phyloP scores from a whole-genome alignment of 805 yeast species.

The Starmerella vitae region DNA sequence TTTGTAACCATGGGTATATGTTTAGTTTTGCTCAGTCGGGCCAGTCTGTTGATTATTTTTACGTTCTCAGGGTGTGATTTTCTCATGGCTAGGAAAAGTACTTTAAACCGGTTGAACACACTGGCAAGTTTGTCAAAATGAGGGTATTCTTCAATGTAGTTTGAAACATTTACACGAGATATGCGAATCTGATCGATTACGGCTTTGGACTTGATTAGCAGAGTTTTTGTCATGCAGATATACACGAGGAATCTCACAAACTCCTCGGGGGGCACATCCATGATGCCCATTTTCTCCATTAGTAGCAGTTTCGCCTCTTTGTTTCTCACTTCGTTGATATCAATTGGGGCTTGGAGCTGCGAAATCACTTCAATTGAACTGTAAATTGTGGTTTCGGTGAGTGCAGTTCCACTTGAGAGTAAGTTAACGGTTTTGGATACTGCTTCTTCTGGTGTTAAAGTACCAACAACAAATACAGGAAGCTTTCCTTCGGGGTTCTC shows the following conservation, averaged over 20 bases:
- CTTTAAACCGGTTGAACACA: slow-evolving; percentile 4
- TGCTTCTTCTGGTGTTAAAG: neutral
- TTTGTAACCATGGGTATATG: slow-evolving; percentile 1
- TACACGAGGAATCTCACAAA: neutral
- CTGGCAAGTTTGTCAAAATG: neutral
- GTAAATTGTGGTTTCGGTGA: neutral
- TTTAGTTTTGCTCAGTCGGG: slow-evolving; percentile 1
- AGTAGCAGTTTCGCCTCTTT: neutral
- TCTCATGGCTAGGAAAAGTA: slow-evolving; percentile 1
- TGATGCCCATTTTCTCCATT: neutral
- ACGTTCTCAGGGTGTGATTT: neutral
- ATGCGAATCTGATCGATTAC: neutral
- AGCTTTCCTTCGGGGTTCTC: neutral
- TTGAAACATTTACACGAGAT: neutral
- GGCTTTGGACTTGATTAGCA: neutral
- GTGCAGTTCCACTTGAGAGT: neutral
- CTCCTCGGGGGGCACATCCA: neutral
- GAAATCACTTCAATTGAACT: neutral
- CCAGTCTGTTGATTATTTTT: neutral
- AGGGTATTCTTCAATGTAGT: neutral
- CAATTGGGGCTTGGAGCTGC: neutral
- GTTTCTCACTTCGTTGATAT: neutral
- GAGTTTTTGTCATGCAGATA: neutral
- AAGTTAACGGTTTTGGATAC: neutral
- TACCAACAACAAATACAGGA: neutral